Conservation (phyloP, 176 grass and related monocot species). For the Ensete ventricosum region DNA sequence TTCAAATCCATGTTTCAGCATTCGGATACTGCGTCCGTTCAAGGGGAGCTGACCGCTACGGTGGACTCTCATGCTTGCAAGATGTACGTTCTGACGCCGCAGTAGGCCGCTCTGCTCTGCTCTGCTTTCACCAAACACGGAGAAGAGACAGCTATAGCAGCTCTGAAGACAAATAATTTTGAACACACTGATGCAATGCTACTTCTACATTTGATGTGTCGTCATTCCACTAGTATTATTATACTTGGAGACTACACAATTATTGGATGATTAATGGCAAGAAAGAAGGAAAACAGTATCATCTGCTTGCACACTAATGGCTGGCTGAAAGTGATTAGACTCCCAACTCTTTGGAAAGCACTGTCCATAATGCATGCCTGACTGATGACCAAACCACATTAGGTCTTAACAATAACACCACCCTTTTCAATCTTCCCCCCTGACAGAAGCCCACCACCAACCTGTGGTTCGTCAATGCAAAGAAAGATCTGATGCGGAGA, state of each 20-base stretch:
- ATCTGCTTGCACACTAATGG: background rate
- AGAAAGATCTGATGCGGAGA: background rate
- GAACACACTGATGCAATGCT: too few relatives aligned
- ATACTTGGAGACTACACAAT: too few relatives aligned
- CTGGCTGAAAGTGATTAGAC: background rate
- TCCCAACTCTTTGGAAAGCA: background rate
- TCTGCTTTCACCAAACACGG: background rate
- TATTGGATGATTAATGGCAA: background rate
- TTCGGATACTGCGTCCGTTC: background rate
- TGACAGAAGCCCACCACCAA: background rate
- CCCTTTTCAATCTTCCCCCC: background rate
- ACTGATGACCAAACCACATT: too few relatives aligned
- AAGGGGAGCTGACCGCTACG: background rate
- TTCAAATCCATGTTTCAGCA: background rate
- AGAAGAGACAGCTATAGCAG: too few relatives aligned
- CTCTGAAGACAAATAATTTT: too few relatives aligned
- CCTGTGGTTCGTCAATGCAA: background rate
- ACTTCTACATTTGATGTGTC: too few relatives aligned
- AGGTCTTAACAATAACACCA: too few relatives aligned
- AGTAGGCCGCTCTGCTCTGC: background rate
- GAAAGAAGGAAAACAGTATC: background rate
- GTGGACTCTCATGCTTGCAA: conserved; percentile 14
- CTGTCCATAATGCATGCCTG: too few relatives aligned
- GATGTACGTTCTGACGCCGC: conserved; percentile 10
- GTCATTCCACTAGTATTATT: too few relatives aligned